Evolutionary conservation across 371 early-diverging fungal species (phyloP), one percentile per base, ranked within the genome.

Genomic region (Actinomortierella wolfii): DNA sequence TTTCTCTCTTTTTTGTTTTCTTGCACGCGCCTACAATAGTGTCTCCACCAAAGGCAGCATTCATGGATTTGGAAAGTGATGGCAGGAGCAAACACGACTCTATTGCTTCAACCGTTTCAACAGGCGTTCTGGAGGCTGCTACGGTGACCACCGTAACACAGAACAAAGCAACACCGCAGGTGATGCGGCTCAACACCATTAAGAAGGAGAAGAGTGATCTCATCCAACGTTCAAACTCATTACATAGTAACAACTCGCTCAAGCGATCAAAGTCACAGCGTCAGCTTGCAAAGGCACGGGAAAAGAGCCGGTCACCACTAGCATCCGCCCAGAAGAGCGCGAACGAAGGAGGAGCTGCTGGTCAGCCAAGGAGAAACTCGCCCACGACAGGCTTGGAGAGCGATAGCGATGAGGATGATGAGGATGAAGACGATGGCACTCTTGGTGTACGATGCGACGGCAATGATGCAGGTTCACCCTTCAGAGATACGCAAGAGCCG

Each of bases 151-250:
- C 61, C 14, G 53, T 70, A 7, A 56, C 49, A 6, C 14, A 61
- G 6, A 53, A 18, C 2, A 64, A 61, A 28, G 65, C 66, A 0
- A 65, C 55, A 5, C 71, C 71, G 3, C 65, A 65, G 28, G n/a
- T 70, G 28, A n/a, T 65, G 1, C 54, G 51, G 18, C 57, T 70
- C 25, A 51, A 70, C 26, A 59, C 49, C 20, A 61, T 70, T 51
- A 64, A 65, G 53, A 39, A 39, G 1, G 53, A 59, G 4, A 64
- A 60, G 34, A 61, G 51, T n/a, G 70, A 61, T 6, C 50, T 70
- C 53, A 70, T 70, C n/a, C 61, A 70, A 24, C 54, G 56, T 45
- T 70, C 71, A 45, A 70, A 70, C 56, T 54, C 57, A 0, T 39
- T 70, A 1, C 66, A 70, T 44, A 55, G 64, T 4, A 56, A 56